phyloP scores from a whole-genome alignment of 2,329 filamentous ascomycete species.

The Cercospora canescens region DNA sequence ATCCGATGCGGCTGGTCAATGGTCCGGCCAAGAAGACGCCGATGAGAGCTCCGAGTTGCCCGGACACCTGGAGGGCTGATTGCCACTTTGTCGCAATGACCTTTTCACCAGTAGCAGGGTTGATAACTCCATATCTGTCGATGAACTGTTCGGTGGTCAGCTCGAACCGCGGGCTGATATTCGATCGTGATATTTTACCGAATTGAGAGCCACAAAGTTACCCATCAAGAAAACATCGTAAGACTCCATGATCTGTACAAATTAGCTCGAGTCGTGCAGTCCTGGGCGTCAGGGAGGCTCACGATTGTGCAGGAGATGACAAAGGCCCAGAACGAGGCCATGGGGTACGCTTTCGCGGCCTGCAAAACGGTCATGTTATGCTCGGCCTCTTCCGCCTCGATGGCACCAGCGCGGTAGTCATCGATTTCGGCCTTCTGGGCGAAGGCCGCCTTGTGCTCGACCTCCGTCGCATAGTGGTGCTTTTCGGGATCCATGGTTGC shows the following conservation, averaged over 20 bases:
- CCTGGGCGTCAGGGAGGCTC: constrained; percentile 30
- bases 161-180: not conserved
- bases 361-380: constrained; percentile 52
- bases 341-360: constrained; percentile 54
- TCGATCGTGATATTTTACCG: not conserved
- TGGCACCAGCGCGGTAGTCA: constrained; percentile 54
- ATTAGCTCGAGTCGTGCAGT: constrained; percentile 21
- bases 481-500: not conserved
- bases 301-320: constrained; percentile 59
- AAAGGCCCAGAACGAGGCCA: constrained; percentile 57
- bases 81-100: constrained; percentile 59
- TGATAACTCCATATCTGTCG: constrained; percentile 47
- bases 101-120: constrained; percentile 25
- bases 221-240: constrained; percentile 64
- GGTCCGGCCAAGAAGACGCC: constrained; percentile 62
- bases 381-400: constrained; percentile 58
- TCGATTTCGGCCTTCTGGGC: constrained; percentile 25
- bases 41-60: constrained; percentile 60
- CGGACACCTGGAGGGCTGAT: constrained; percentile 56
- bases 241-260: constrained; percentile 61
- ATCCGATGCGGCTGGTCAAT: constrained; percentile 60
- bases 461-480: not conserved
- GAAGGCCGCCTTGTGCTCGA: constrained; percentile 5
- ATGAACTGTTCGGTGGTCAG: constrained; percentile 16
- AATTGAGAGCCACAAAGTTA: constrained; percentile 56